phyloP scores from a whole-genome alignment of 441 rosid genomes.

The Populus hybrid region DNA sequence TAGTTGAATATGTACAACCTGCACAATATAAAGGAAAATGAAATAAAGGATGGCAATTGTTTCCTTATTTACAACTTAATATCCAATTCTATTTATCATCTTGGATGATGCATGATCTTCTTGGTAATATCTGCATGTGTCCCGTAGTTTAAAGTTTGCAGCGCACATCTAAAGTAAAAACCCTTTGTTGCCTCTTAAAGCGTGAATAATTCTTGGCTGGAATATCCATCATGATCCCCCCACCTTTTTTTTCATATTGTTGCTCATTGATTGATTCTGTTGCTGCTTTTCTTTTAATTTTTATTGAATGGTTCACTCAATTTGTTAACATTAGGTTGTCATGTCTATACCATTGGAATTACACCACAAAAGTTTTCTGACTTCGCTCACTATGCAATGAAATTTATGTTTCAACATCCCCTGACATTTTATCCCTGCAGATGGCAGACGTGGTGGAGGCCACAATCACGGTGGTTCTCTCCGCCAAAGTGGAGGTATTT shows the following conservation, averaged over 20 bases:
- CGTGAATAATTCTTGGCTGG: background rate
- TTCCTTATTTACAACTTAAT: background rate
- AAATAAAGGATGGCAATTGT: background rate
- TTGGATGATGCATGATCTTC: background rate
- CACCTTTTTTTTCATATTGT: background rate
- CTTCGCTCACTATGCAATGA: background rate
- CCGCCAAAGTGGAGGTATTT: slow-evolving; percentile 55
- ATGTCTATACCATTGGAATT: background rate
- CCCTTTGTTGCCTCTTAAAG: background rate
- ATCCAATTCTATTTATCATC: background rate
- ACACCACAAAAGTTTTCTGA: background rate
- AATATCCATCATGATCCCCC: background rate
- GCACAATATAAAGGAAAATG: background rate
- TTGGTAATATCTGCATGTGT: background rate
- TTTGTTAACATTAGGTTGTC: background rate
- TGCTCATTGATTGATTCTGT: background rate
- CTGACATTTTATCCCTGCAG: slow-evolving; percentile 37
- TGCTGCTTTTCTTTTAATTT: background rate
- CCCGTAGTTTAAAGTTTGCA: background rate
- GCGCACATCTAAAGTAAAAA: slow-evolving; percentile 2
- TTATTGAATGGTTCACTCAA: background rate
- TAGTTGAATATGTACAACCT: background rate
- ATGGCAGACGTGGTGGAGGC: slow-evolving; percentile 72
- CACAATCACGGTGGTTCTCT: slow-evolving; percentile 58
- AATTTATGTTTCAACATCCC: background rate